A percentile compares a stretch with the other conserved stretches of the same genome.
Evolutionary conservation across 306 rosid species (phyloP).

Genomic region (Dicorynia guianensis): DNA sequence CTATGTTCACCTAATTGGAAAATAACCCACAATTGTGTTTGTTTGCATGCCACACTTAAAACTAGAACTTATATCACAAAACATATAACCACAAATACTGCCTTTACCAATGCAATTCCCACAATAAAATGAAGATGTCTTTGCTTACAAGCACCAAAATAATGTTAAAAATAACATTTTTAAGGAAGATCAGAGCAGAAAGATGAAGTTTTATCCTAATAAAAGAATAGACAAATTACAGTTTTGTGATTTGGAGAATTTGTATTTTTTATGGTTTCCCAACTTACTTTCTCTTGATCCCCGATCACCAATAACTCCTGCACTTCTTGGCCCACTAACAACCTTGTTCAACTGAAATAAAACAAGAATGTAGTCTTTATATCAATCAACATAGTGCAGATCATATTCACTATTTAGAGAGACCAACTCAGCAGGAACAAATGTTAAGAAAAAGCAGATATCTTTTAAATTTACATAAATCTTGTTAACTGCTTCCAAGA

Average conservation of each 20-base stretch:
- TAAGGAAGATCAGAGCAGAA: background rate
- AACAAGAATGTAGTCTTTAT: constrained; percentile 24
- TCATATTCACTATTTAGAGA: background rate
- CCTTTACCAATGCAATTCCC: constrained; percentile 12
- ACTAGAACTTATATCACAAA: background rate
- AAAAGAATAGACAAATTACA: constrained; percentile 3
- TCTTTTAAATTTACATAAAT: constrained; percentile 8
- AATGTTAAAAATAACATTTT: constrained; percentile 5
- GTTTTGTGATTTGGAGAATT: background rate
- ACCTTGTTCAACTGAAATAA: constrained; percentile 82
- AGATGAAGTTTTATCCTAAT: constrained; percentile 6
- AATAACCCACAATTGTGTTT: constrained; percentile 5
- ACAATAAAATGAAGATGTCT: background rate
- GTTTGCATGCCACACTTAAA: background rate
- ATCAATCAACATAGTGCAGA: constrained; percentile 37
- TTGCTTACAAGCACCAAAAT: background rate
- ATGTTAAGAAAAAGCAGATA: constrained; percentile 27
- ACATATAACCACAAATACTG: background rate
- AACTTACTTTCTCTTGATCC: constrained; percentile 98
- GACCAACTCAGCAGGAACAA: constrained; percentile 4
- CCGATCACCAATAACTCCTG: constrained; percentile 94
- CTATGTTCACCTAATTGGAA: background rate
- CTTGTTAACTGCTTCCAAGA: constrained; percentile 22
- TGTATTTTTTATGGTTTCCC: constrained; percentile 16
- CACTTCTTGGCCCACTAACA: constrained; percentile 90